phyloP scores from a whole-genome alignment of 2,329 filamentous ascomycete species.

The Fusarium torulosum region DNA sequence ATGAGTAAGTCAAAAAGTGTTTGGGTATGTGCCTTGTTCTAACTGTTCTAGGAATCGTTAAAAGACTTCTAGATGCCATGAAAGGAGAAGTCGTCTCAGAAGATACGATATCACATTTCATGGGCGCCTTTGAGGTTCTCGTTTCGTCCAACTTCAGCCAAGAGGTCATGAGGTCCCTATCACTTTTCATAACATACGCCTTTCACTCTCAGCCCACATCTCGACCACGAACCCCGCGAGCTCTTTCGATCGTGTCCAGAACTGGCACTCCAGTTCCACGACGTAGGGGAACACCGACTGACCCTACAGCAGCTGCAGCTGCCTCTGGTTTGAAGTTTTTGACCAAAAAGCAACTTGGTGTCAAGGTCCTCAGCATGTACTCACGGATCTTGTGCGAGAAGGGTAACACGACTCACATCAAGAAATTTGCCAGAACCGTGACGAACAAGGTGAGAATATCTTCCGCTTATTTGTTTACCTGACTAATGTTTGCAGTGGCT shows the following conservation, averaged over 20 bases:
- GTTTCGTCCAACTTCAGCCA: conserved; percentile 84
- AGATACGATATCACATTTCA: conserved; percentile 80
- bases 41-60: conserved; percentile 78
- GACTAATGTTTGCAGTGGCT: conserved; percentile 74
- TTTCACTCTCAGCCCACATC: conserved; percentile 73
- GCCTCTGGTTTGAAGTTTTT: conserved; percentile 56
- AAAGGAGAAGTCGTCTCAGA: conserved; percentile 84
- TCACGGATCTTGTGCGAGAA: conserved; percentile 81
- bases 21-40: conserved; percentile 10
- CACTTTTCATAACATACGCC: conserved; percentile 93
- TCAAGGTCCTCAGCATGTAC: conserved; percentile 82
- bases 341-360: conserved; percentile 78
- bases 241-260: conserved; percentile 55
- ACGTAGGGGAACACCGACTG: conserved; percentile 54
- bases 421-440: conserved; percentile 92
- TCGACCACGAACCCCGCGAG: conserved; percentile 64
- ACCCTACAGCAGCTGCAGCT: conserved; percentile 49
- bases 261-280: conserved; percentile 57
- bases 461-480: fast-evolving
- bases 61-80: conserved; percentile 87
- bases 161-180: conserved; percentile 86
- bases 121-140: conserved; percentile 82
- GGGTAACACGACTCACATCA: conserved; percentile 75
- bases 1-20: conserved; percentile 76
- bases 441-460: conserved; percentile 81